Evolutionary conservation across 1,139 yeast species (phyloP), one percentile per base, ranked within the genome.

Genomic region (Yamadazyma dendronema): DNA sequence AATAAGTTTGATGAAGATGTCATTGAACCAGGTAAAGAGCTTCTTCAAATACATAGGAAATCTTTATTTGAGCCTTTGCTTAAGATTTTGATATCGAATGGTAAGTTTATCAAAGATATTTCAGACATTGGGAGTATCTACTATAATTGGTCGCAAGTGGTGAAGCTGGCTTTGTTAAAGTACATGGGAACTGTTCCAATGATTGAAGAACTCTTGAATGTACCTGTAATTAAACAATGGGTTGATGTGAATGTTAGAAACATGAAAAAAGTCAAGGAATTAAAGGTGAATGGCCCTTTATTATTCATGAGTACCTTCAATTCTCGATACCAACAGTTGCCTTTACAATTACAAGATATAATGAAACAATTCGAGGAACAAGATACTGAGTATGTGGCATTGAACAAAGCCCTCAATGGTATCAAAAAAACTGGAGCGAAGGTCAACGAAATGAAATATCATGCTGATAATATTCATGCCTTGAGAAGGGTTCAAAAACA

Each of bases 291-390:
- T 76, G 65, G 80, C 53, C 54, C 83, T 63, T 48, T 85, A 62
- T 56, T 84, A 31, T 83, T 84, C 50, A 75, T 84, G 48, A 83
- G 87, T 49, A 84, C 94, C 0, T 84, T 86, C 45, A 80, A 84
- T 44, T 84, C 88, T 4, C 73, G 94, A 12, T 70, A 86, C 39
- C 88, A 84, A 38, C 78, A 83, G 34, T 68, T 86, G 39, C 84
- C 88, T 1, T 65, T 87, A 29, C 83, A 87, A 29, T 64, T 87
- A 15, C 57, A 62, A 13, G 85, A 88, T 27, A 76, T 87, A 21
- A 71, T 61, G 56, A 72, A 51, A 67, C 83, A 17, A 41, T 59
- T 46, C 40, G 61, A 60, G 19, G 67, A 73, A 10, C 72, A 69
- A 29, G 79, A 77, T 34, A 72, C 74, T 2, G 95, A 87, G 49